Percentiles rank a stretch among this genome's conserved stretches.
These are phyloP conservation scores for Linum trigynum DNA, from an alignment of 345 rosid species.

Conservation along the genomic window DNA sequence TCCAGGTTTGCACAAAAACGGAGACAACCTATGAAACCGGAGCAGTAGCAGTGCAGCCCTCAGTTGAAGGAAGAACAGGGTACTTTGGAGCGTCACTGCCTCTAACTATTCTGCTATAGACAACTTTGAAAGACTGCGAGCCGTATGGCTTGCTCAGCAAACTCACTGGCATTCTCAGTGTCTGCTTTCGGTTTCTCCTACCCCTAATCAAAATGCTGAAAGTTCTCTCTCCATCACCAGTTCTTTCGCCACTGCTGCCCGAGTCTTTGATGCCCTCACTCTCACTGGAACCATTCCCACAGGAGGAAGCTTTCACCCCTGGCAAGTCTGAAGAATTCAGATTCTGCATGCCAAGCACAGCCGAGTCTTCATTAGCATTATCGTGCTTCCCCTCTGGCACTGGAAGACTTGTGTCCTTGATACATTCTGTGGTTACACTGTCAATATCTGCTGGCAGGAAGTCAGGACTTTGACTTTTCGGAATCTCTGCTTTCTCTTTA, in stretches of 20 bases:
- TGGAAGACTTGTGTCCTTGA: slow-evolving; percentile 30
- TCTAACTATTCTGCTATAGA: slow-evolving; percentile 68
- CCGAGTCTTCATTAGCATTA: slow-evolving; percentile 19
- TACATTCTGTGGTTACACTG: slow-evolving; percentile 26
- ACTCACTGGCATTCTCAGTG: slow-evolving; percentile 84
- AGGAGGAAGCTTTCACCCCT: slow-evolving; percentile 16
- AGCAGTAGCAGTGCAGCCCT: slow-evolving; percentile 35
- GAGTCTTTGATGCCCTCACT: slow-evolving; percentile 19
- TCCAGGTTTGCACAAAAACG: slow-evolving; percentile 10
- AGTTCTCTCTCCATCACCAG: slow-evolving; percentile 58
- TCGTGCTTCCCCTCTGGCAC: slow-evolving; percentile 27
- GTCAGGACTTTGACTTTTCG: slow-evolving; percentile 23
- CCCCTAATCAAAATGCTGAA: slow-evolving; percentile 88
- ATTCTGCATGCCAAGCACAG: slow-evolving; percentile 24
- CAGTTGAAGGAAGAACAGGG: slow-evolving; percentile 24
- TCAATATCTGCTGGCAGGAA: slow-evolving; percentile 47
- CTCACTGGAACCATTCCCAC: slow-evolving; percentile 19
- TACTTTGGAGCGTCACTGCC: slow-evolving; percentile 65
- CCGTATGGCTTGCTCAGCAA: slow-evolving; percentile 80
- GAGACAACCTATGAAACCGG: slow-evolving; percentile 19
- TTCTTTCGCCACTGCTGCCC: slow-evolving; percentile 28
- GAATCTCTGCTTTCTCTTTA: slow-evolving; percentile 24
- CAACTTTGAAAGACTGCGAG: slow-evolving; percentile 77
- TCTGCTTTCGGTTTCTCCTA: slow-evolving; percentile 78
- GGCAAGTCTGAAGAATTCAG: slow-evolving; percentile 24